Conservation (phyloP, 192 early-diverging fungal species). For the Coemansia sp. region DNA sequence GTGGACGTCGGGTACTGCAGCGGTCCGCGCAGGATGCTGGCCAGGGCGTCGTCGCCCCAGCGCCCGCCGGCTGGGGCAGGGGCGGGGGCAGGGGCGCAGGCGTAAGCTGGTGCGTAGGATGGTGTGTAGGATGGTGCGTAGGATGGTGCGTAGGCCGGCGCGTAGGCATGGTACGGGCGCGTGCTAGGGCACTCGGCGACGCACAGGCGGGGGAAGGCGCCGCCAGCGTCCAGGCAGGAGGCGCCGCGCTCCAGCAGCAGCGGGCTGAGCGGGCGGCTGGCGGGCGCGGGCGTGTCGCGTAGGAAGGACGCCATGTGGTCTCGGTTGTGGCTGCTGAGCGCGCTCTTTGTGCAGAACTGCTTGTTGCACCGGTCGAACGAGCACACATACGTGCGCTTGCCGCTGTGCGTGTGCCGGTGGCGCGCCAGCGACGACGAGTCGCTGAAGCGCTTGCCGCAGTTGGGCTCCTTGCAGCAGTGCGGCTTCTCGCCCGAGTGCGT, state of each 20-base stretch:
- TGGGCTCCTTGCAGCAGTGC: slow-evolving; percentile 67
- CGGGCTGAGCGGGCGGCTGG: not conserved
- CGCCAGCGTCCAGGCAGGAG: not conserved
- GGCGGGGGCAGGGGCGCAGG: too few relatives aligned
- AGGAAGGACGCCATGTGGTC: slow-evolving; percentile 24
- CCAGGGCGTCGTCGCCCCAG: not conserved
- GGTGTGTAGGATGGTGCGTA: too few relatives aligned
- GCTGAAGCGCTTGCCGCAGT: slow-evolving; percentile 78
- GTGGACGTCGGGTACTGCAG: slow-evolving; percentile 12
- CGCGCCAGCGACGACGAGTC: slow-evolving; percentile 79
- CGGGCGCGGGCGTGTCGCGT: not conserved
- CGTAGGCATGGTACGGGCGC: not conserved
- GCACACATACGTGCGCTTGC: slow-evolving; percentile 77
- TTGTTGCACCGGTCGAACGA: slow-evolving; percentile 52
- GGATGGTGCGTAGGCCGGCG: too few relatives aligned
- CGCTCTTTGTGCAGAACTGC: slow-evolving; percentile 50
- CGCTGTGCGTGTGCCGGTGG: slow-evolving; percentile 78
- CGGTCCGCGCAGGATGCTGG: slow-evolving; percentile 6
- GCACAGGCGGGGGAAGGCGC: slow-evolving; percentile 2
- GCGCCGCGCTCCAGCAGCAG: not conserved
- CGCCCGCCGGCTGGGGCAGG: not conserved
- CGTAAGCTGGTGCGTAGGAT: too few relatives aligned
- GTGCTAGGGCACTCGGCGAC: slow-evolving; percentile 15
- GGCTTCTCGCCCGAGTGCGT: slow-evolving; percentile 81
- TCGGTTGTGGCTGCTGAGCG: slow-evolving; percentile 45